Percentiles rank a stretch among this genome's conserved stretches.
phyloP scores from a whole-genome alignment of 2,329 filamentous ascomycete genomes.

The Fusarium sororula region DNA sequence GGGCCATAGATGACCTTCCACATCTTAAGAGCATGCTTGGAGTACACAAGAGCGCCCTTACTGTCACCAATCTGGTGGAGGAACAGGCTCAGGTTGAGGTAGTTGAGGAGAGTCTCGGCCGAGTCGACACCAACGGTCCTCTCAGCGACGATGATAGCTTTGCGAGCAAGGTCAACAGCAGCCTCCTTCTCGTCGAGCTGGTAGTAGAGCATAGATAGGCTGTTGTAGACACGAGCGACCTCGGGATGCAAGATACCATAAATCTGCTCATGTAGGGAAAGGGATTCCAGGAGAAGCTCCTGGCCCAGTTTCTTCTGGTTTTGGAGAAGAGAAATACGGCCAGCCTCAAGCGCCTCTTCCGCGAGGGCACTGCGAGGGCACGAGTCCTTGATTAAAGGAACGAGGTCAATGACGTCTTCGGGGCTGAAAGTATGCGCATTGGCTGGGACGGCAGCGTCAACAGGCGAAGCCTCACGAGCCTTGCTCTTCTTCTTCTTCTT shows the following conservation, averaged over 20 bases:
- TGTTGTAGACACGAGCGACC: constrained; percentile 94
- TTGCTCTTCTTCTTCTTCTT: constrained; percentile 74
- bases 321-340: constrained; percentile 94
- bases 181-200: constrained; percentile 97
- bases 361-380: constrained; percentile 89
- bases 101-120: constrained; percentile 91
- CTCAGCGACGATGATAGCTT: constrained; percentile 96
- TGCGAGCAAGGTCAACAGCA: constrained; percentile 92
- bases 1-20: constrained; percentile 98
- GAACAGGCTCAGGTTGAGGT: constrained; percentile 94
- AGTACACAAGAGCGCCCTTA: constrained; percentile 84
- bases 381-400: constrained; percentile 96
- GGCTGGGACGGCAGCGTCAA: constrained; percentile 55
- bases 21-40: constrained; percentile 90
- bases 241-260: constrained; percentile 98
- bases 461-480: constrained; percentile 62
- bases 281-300: constrained; percentile 92
- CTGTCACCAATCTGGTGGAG: constrained; percentile 93
- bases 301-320: constrained; percentile 95
- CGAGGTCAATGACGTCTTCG: constrained; percentile 89
- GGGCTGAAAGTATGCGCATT: constrained; percentile 68
- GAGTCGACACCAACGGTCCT: constrained; percentile 93
- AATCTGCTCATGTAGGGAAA: constrained; percentile 97
- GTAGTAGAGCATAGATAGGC: constrained; percentile 94
- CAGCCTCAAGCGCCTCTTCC: constrained; percentile 95